Percentiles rank a stretch among this genome's conserved stretches.
Evolutionary conservation across 345 rosid genomes (phyloP).

Genomic region (Geranium rotundifolium): DNA sequence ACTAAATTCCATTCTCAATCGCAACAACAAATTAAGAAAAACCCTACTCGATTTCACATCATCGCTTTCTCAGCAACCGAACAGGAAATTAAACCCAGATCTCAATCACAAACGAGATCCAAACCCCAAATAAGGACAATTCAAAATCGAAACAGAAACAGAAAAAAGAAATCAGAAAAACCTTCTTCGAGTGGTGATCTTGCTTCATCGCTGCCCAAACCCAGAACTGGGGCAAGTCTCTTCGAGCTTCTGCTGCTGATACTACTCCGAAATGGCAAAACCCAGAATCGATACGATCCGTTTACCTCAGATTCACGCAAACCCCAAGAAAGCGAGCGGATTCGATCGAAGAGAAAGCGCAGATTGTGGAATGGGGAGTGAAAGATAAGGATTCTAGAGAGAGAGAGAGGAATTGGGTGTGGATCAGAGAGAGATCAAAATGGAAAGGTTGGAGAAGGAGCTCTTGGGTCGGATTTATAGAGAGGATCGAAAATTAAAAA

Average conservation of each 20-base stretch:
- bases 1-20: not conserved
- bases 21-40: not conserved
- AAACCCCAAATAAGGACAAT: not conserved
- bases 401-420: not conserved
- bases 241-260: not conserved
- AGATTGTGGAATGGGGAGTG: no score
- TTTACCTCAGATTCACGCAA: not conserved
- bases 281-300: not conserved
- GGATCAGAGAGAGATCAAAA: not conserved
- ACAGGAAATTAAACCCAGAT: slow-evolving; percentile 1
- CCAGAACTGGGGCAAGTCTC: not conserved
- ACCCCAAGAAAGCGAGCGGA: not conserved
- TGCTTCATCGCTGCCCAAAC: not conserved
- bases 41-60: not conserved
- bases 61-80: slow-evolving; percentile 7
- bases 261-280: not conserved
- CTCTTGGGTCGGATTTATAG: not conserved
- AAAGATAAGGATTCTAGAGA: not conserved
- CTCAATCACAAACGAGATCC: not conserved
- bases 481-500: not conserved
- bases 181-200: not conserved
- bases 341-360: not conserved
- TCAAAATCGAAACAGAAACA: not conserved
- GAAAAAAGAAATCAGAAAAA: not conserved
- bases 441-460: not conserved